Evolutionary conservation across 768 basidiomycete genomes (phyloP), one percentile per base, ranked within the genome.

Genomic region (Suillus cothurnatus): DNA sequence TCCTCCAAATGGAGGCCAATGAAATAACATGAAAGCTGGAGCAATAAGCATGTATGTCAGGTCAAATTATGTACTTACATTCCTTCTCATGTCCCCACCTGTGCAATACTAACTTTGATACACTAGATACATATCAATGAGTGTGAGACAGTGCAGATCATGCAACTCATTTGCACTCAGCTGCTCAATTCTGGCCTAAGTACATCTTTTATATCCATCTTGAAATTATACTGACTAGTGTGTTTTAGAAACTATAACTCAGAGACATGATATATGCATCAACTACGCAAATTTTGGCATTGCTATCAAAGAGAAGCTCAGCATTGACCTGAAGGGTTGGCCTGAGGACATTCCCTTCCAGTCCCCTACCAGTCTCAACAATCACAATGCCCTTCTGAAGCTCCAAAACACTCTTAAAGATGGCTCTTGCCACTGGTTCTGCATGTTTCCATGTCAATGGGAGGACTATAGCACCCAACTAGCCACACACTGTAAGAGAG

Each of bases 31-130:
- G 41, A 21, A 36, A 56, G 15, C 31, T 64, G 28, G 63, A 64
- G 36, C 53, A 55, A 34, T 66, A 63, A 63, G 65, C 41, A n/a
- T 66, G 65, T 39, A 28, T 53, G 19, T 15, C 28, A 31, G 43
- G 58, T 64, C n/a, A 38, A 49, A 66, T 63, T 64, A 49, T 21
- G 62, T 59, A n/a, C n/a, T n/a, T n/a, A n/a, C n/a, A 14, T 17
- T 26, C 6, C 4, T 8, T 15, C 26, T 41, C 17, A 6, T 19
- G 19, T 9, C 1, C 28, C 17, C 4, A 1, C 2, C 19, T 15
- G 6, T 17, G 9, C 0, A 28, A 52, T 28, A 2, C 50, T 52
- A 17, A 52, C 4, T 8, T n/a, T 0, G 8, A 6, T 1, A 45
- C 3, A 4, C 39, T 61, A 61, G 60, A 12, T 26, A n/a, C n/a